A percentile compares a stretch with the other conserved stretches of the same genome.
Evolutionary conservation across 1,284 basidiomycete species (phyloP).

Genomic region (Malassezia obtusa): DNA sequence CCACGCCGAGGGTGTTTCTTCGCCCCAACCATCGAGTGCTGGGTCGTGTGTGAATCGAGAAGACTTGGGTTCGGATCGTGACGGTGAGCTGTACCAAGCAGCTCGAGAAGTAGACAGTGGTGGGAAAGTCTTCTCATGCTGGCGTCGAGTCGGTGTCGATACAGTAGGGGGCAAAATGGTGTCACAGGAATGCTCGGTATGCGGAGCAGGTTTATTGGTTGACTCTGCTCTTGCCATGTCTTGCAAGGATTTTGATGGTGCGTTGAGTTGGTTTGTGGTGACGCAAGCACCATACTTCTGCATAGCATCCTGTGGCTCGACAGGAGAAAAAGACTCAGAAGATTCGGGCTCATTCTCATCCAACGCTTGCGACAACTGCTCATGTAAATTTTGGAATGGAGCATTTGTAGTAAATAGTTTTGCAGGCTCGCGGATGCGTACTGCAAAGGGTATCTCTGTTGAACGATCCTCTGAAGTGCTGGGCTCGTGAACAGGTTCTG

Average conservation of each 20-base stretch:
- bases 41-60: neutral
- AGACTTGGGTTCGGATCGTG: neutral
- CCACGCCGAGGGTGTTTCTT: conserved; percentile 8
- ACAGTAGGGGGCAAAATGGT: too few species aligned
- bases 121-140: neutral
- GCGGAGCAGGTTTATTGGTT: too few species aligned
- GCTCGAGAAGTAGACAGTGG: too few species aligned
- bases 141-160: too few species aligned
- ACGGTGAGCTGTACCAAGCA: too few species aligned
- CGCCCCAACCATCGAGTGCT: conserved; percentile 15
- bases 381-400: conserved; percentile 9
- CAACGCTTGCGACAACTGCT: conserved; percentile 8
- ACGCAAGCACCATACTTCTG: neutral
- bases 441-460: neutral
- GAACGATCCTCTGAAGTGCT: too few species aligned
- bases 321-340: too few species aligned
- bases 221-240: too few species aligned
- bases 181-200: too few species aligned
- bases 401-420: neutral
- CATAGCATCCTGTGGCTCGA: neutral
- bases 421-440: neutral
- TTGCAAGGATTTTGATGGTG: too few species aligned
- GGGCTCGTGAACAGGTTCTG: too few species aligned
- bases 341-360: neutral
- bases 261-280: neutral